Evolutionary conservation across 768 basidiomycete species (phyloP), one percentile per base, ranked within the genome.

Genomic region (Cyathus striatus): DNA sequence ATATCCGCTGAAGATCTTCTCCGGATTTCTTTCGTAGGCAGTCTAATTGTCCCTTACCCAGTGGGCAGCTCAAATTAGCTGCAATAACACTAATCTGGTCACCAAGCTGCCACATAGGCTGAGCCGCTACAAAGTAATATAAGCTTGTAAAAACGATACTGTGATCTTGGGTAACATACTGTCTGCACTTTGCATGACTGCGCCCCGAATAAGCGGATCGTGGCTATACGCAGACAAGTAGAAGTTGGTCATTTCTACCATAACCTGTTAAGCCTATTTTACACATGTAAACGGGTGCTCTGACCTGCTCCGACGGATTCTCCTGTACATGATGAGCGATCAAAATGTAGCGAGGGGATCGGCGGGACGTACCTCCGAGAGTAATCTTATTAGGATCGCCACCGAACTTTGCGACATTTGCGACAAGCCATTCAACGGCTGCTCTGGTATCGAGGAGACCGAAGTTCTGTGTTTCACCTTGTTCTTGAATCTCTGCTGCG

Each of bases 371-470:
- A 49, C 67, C 69, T 38, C 61, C 69, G 49, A 75, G 67, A 1
- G 69, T 73, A 23, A 75, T 70, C 46, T 67, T 68, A 13, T 44
- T 51, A 1, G 65, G 70, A 52, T 76, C n/a, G n/a, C n/a, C n/a
- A n/a, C n/a, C n/a, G n/a, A n/a, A n/a, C n/a, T n/a, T n/a, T n/a
- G n/a, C n/a, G 72, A 70, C 72, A 39, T 76, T 66, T 20, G 60
- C 53, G 26, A 65, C 56, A 2, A 74, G 52, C 72, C 72, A 75
- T 42, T 64, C 58, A 16, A 76, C 57, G 2, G 72, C 72, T 27
- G 64, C 59, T 3, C 68, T 60, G 37, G 73, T 71, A 51, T 81
- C 78, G 37, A 64, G 61, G 25, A 80, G 53, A 6, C 78, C 79
- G 16, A 78, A 57, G 49, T 79, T 80, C 39, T 62, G 62, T 3